Percentiles rank a stretch among this genome's conserved stretches.
These are phyloP conservation scores for Teunomyces aglyptinius DNA, from an alignment of 805 yeast species.

Conservation along the genomic window DNA sequence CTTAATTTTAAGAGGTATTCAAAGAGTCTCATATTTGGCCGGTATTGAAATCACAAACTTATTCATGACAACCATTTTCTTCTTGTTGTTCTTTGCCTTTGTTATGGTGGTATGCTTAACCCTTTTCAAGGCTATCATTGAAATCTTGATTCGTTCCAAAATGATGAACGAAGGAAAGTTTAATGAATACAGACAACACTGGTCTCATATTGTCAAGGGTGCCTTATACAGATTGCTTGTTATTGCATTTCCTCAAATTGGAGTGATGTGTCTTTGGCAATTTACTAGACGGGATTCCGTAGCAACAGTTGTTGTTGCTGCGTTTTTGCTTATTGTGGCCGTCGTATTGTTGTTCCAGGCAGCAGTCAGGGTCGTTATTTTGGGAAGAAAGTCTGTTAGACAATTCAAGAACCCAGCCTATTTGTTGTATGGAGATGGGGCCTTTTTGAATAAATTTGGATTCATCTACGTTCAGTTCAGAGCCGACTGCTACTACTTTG, in stretches of 20 bases:
- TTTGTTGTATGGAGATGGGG: conserved; percentile 79
- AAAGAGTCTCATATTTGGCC: conserved; percentile 84
- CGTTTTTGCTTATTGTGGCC: conserved; percentile 59
- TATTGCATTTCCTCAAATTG: conserved; percentile 84
- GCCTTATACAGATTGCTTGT: conserved; percentile 78
- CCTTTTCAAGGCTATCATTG: conserved; percentile 68
- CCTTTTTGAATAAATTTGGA: conserved; percentile 81
- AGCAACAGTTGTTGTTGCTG: conserved; percentile 80
- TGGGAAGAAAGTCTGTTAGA: conserved; percentile 68
- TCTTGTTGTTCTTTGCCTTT: conserved; percentile 75
- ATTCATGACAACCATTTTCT: conserved; percentile 82
- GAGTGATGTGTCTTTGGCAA: conserved; percentile 85
- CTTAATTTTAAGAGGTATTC: conserved; percentile 83
- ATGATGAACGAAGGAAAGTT: conserved; percentile 64
- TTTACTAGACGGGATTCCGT: conserved; percentile 79
- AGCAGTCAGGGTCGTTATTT: conserved; percentile 64
- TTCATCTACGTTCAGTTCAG: conserved; percentile 88
- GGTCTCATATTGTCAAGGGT: conserved; percentile 86
- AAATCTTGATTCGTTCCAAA: conserved; percentile 56
- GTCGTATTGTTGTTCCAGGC: conserved; percentile 68
- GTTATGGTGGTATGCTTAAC: conserved; percentile 54
- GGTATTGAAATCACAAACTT: conserved; percentile 82
- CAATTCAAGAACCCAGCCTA: conserved; percentile 91
- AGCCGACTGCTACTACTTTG: conserved; percentile 85
- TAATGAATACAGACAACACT: conserved; percentile 73